Evolutionary conservation across 2,329 filamentous ascomycete species (phyloP), one percentile per base, ranked within the genome.

Genomic region (Aspergillus uvarum): DNA sequence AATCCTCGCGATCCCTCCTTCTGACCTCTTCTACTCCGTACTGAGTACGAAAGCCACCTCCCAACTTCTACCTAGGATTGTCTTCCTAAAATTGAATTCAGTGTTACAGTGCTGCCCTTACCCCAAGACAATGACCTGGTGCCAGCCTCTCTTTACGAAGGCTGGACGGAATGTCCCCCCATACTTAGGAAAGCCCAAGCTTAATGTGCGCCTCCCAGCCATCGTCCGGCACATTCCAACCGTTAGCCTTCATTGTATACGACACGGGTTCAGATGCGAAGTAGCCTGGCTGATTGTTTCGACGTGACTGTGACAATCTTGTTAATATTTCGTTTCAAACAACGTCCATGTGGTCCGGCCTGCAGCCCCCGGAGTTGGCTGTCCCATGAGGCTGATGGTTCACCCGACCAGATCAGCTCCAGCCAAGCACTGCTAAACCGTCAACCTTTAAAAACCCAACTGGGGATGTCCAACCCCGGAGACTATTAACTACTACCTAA

Each of bases 391-490:
- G 48, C 51, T 55, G 48, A 50, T 1, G 38, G 47, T 60, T 60
- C 65, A 65, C 51, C 61, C 53, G 65, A 65, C 63, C 56, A 38
- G 59, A 59, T 67, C 64, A 66, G 58, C 55, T 55, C 51, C 49
- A 14, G 19, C 38, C 50, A 54, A 56, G 32, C 32, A 54, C 47
- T 54, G 54, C 54, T 62, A 57, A 47, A 58, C 54, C 47, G 50
- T 29, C 51, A 44, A 47, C 31, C 14, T 22, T 24, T 24, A n/a
- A n/a, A 29, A 19, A 44, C 16, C 7, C 38, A 44, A 19, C 14
- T 49, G 29, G 50, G 42, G 31, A 44, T 56, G 58, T 57, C 54
- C 59, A 51, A 51, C 55, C 59, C 29, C 29, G 49, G 49, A 38
- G 53, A 48, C 24, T 48, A 55, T 24, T 2, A 4, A 16, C 2